Conservation (phyloP, 768 basidiomycete genomes). For the Goffeauzyma gilvescens region DNA sequence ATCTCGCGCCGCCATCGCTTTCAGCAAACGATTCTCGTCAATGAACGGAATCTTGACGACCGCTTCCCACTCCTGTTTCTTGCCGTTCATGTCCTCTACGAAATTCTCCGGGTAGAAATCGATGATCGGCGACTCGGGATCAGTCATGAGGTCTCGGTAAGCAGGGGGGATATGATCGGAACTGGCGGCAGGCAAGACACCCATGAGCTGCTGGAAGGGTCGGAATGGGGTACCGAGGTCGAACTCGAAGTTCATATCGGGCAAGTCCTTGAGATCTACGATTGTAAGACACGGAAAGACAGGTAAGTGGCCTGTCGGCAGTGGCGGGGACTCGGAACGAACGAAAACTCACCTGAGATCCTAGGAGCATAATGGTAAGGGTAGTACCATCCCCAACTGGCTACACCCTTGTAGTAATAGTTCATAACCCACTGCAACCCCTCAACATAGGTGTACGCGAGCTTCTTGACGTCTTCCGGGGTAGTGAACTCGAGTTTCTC, state of each 20-base stretch:
- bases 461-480: constrained; percentile 46
- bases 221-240: constrained; percentile 71
- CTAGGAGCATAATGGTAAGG: constrained; percentile 93
- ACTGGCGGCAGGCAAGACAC: constrained; percentile 80
- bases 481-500: constrained; percentile 71
- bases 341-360: constrained; percentile 54
- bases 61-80: constrained; percentile 98
- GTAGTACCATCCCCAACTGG: constrained; percentile 98
- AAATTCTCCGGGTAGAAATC: constrained; percentile 90
- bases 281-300: too few species aligned
- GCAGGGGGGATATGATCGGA: constrained; percentile 71
- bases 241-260: constrained; percentile 67
- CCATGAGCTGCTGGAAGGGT: constrained; percentile 94
- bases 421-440: constrained; percentile 98
- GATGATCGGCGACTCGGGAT: constrained; percentile 62
- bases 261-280: constrained; percentile 45
- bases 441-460: constrained; percentile 68
- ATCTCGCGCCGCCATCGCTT: constrained; percentile 72
- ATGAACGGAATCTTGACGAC: constrained; percentile 98
- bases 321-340: neutral
- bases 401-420: constrained; percentile 93
- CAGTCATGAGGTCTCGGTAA: constrained; percentile 81
- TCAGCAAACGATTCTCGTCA: constrained; percentile 53
- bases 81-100: constrained; percentile 85
- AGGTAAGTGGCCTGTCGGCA: neutral